Conservation (phyloP, 306 rosid species). For the Lagenaria siceraria region DNA sequence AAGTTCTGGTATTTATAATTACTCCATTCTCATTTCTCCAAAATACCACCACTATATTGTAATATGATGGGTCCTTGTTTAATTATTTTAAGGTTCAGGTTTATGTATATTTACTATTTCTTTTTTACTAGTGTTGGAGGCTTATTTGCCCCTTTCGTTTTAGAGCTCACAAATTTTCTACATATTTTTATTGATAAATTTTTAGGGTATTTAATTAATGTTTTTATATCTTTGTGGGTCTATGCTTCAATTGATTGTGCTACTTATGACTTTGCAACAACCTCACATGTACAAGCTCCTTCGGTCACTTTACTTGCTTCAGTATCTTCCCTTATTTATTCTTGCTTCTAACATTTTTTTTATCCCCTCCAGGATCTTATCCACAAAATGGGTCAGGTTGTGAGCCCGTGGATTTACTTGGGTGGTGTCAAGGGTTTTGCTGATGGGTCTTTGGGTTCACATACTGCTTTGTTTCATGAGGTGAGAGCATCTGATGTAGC, state of each 20-base stretch:
- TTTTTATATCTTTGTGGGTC: neutral
- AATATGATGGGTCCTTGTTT: neutral
- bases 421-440: constrained; percentile 89
- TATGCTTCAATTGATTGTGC: neutral
- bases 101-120: neutral
- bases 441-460: constrained; percentile 85
- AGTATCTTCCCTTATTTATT: constrained; percentile 5
- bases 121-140: neutral
- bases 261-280: neutral
- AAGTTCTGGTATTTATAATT: neutral
- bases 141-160: neutral
- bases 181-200: neutral
- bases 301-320: neutral
- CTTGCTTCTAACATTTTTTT: constrained; percentile 6
- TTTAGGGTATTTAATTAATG: neutral
- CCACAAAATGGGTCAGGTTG: constrained; percentile 31
- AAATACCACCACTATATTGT: neutral
- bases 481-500: constrained; percentile 24
- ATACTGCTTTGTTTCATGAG: constrained; percentile 76
- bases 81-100: neutral
- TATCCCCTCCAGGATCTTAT: constrained; percentile 43
- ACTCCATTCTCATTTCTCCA: neutral
- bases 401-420: constrained; percentile 72
- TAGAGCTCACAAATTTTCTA: neutral
- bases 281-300: neutral